Percentiles rank a stretch among this genome's conserved stretches.
phyloP scores from a whole-genome alignment of 2,329 filamentous ascomycete genomes.

The Neopestalotiopsis sp. region DNA sequence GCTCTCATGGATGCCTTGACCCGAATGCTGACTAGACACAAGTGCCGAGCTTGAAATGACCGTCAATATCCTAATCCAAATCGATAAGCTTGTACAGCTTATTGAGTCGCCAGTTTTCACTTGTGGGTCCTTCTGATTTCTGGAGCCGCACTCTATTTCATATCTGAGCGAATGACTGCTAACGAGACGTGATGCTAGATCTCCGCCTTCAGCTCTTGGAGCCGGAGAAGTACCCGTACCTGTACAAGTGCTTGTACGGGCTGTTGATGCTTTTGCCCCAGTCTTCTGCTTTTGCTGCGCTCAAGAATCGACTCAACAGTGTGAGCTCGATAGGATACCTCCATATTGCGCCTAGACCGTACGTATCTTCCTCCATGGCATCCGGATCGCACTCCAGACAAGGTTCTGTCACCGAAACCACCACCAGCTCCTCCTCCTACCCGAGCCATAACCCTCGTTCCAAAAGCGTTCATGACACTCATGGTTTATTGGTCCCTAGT shows the following conservation, averaged over 20 bases:
- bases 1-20: not conserved
- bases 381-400: constrained; percentile 37
- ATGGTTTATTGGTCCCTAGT: constrained; percentile 40
- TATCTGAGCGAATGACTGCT: not conserved
- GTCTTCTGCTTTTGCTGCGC: constrained; percentile 92
- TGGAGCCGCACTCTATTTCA: not conserved
- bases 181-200: constrained; percentile 56
- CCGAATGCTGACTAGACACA: constrained; percentile 25
- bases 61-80: constrained; percentile 97
- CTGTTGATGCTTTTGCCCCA: constrained; percentile 98
- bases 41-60: constrained; percentile 98
- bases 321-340: constrained; percentile 97
- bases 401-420: constrained; percentile 39
- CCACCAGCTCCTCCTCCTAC: constrained; percentile 27
- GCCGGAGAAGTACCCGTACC: constrained; percentile 89
- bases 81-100: constrained; percentile 96
- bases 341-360: constrained; percentile 81
- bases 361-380: constrained; percentile 48
- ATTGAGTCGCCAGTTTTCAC: constrained; percentile 98
- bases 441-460: constrained; percentile 31
- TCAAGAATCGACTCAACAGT: constrained; percentile 96
- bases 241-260: constrained; percentile 98
- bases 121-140: constrained; percentile 60
- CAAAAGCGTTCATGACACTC: constrained; percentile 41
- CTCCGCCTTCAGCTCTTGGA: constrained; percentile 93